Base-by-base conservation (phyloP, 352 stramenopile genomes). In the Phytophthora rubi region DNA sequence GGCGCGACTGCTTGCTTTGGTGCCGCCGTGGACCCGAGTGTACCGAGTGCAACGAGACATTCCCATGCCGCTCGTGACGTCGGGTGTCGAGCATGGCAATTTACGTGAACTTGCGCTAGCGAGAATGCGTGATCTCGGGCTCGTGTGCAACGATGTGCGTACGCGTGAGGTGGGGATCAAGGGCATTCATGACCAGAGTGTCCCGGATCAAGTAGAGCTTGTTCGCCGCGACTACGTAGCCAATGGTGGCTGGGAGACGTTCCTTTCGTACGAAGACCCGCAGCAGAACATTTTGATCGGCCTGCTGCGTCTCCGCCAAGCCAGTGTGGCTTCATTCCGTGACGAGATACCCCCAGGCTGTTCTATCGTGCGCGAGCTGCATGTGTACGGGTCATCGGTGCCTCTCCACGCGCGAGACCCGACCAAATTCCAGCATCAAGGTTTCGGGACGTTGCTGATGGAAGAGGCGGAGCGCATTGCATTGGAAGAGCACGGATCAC, bases 41-140 rank as follows among this genome's bases (percentile, higher is more conserved):
- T 99, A 99, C 75, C 83, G 97, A 28, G 98, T 99, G 61, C 97
- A 99, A 63, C 86, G 97, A 26, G 97, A 99, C 76, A 99, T 99
- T 72, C 96, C 97, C 49, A 99, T 99, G 97, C 97, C 97, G n/a
- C 83, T 99, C 10, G 96, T 99, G 44, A 98, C 89, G 49, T 98
- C 91, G 1, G 97, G 97, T 23, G 96, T 99, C 6, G 97, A 99
- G 71, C 94, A 99, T 61, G 97, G 97, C 21, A 99, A 98, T 82
- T 80, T 99, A 28, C 81, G 97, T 47, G 95, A 99, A 75, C 76
- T 99, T 42, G 92, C 97, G 6, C 71, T 99, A 39, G 83, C 86
- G 23, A 81, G 96, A 45, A 97, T 99, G 90, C 89, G 92, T 32
- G 96, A 99, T 54, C 79, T 98, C 16, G 87, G 89, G 55, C 76